Evolutionary conservation across 768 basidiomycete genomes (phyloP), one percentile per base, ranked within the genome.

Genomic region (Pulveroboletus sp.): DNA sequence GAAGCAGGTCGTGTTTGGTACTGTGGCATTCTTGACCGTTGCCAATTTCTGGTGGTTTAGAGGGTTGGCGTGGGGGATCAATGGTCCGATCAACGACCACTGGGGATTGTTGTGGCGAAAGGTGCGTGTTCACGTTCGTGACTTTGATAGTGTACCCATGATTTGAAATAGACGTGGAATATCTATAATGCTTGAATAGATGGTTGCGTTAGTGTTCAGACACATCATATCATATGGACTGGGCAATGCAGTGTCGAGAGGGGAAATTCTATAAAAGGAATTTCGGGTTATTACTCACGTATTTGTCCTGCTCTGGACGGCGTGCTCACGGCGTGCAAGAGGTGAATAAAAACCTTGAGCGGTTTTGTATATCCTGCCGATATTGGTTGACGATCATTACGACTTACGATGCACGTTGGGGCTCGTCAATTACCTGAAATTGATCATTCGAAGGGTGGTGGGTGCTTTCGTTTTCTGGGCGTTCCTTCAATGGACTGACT

Each of bases 1-100:
- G 20, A 97, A 95, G 62, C 64, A 69, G 34, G 83, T 90, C 44
- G 72, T 75, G 39, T 98, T 97, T 64, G 80, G 79, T 3, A 56
- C 86, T 17, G 70, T 79, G 40, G 76, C 81, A 0, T 73, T 73
- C 21, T 49, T 72, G 19, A 79, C 97, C 55, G 61, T 95, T 7
- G 74, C 73, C n/a, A 80, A 78, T 45, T 99, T 97, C 75, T 95
- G 89, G 90, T 95, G 91, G 93, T 98, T 97, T 73, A 87, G 77
- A 56, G 85, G 81, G 19, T 69, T 95, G 25, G 90, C 93, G 3
- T 93, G 90, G 68, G 95, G 97, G 1, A 88, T 97, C 39, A 79
- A 87, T n/a, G 97, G 95, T 0, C 88, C 93, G 3, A 75, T 97
- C 47, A 77, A 75, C 48, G 81, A 93, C 0, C 81, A 92, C 59